Conservation (phyloP, 495 filamentous ascomycete species). For the Trichoderma orchidacearum region DNA sequence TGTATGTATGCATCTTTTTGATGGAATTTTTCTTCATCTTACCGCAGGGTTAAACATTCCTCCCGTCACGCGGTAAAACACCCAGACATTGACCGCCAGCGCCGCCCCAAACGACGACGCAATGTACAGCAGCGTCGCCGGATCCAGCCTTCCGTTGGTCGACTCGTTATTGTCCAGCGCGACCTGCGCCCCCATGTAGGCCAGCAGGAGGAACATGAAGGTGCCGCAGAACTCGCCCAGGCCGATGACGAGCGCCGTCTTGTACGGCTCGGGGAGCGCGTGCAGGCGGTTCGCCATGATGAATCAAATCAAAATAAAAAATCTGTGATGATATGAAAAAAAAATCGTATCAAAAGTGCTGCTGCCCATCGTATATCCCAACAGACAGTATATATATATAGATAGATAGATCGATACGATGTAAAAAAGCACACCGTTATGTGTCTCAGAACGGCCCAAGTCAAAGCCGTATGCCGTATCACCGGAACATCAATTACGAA, state of each 20-base stretch:
- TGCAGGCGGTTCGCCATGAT: not conserved
- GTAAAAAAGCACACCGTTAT: too few species aligned
- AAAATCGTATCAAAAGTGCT: too few species aligned
- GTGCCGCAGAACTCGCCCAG: slow-evolving; percentile 68
- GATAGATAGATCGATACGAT: too few species aligned
- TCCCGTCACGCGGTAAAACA: slow-evolving; percentile 70
- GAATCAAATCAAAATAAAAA: not conserved
- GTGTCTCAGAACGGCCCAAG: too few species aligned
- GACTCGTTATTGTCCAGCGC: slow-evolving; percentile 15
- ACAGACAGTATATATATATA: too few species aligned
- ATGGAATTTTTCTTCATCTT: slow-evolving; percentile 11
- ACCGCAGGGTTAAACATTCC: slow-evolving; percentile 75
- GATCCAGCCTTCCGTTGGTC: not conserved
- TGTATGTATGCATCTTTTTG: not conserved
- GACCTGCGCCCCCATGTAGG: slow-evolving; percentile 66
- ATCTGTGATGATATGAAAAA: not conserved
- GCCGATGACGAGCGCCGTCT: slow-evolving; percentile 38
- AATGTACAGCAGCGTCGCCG: slow-evolving; percentile 46
- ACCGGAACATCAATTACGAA: too few species aligned
- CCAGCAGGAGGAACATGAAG: slow-evolving; percentile 72
- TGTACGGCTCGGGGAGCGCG: slow-evolving; percentile 6
- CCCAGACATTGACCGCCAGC: slow-evolving; percentile 70
- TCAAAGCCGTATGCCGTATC: too few species aligned
- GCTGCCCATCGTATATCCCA: too few species aligned
- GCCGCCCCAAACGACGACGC: slow-evolving; percentile 60